A percentile compares a stretch with the other conserved stretches of the same genome.
Evolutionary conservation across 140 eudicot species (phyloP).

Genomic region (Stevia rebaudiana): DNA sequence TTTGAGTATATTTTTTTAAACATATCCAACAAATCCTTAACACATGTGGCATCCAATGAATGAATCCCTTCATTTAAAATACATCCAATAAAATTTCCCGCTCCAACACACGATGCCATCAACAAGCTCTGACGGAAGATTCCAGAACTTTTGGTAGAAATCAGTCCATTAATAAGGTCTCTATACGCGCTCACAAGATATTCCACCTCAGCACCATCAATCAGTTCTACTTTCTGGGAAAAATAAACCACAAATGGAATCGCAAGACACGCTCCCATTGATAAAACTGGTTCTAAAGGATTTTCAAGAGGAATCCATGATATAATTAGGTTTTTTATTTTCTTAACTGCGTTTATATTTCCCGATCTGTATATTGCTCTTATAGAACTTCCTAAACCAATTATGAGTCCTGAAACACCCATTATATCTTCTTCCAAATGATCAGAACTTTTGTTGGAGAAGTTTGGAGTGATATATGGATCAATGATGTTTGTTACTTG

Average conservation of each 20-base stretch:
- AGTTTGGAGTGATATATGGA: constrained; percentile 21
- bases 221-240: constrained; percentile 65
- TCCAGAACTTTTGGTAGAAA: constrained; percentile 41
- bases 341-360: constrained; percentile 45
- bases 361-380: constrained; percentile 73
- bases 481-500: constrained; percentile 30
- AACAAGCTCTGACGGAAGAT: constrained; percentile 60
- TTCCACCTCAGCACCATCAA: constrained; percentile 56
- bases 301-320: constrained; percentile 66
- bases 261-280: constrained; percentile 73
- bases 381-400: constrained; percentile 76
- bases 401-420: constrained; percentile 84
- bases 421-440: constrained; percentile 70
- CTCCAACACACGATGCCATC: constrained; percentile 82
- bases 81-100: constrained; percentile 65
- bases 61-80: constrained; percentile 67
- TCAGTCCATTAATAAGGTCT: constrained; percentile 55
- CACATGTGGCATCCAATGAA: constrained; percentile 41
- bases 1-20: constrained; percentile 52
- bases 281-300: constrained; percentile 31
- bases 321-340: constrained; percentile 39
- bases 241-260: constrained; percentile 61
- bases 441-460: constrained; percentile 25
- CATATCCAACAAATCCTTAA: constrained; percentile 41
- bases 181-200: constrained; percentile 34